These are phyloP conservation scores for Globomyces sp. DNA, from an alignment of 371 early-diverging fungal genomes.

Conservation along the genomic window DNA sequence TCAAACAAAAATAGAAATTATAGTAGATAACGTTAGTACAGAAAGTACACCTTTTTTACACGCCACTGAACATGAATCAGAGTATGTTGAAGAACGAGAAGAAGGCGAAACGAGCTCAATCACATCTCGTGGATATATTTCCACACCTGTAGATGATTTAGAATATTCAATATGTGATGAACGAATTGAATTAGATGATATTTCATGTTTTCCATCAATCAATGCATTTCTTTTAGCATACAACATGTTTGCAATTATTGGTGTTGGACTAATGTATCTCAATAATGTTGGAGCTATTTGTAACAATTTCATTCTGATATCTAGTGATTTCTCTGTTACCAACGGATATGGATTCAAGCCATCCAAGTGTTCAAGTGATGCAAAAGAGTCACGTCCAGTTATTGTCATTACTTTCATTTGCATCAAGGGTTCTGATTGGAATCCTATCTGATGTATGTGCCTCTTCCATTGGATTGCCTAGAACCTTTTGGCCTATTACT, in stretches of 20 bases:
- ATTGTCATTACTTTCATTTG: constrained; percentile 21
- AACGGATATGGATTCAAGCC: neutral
- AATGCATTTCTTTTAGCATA: constrained; percentile 20
- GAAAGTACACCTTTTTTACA: constrained; percentile 4
- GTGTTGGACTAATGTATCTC: constrained; percentile 26
- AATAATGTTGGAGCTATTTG: constrained; percentile 29
- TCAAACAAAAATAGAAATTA: neutral
- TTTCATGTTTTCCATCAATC: constrained; percentile 8
- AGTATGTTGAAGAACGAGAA: neutral
- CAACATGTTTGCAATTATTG: constrained; percentile 19
- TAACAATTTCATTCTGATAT: neutral
- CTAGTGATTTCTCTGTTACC: constrained; percentile 21
- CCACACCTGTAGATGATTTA: constrained; percentile 5
- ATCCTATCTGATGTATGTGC: constrained; percentile 15
- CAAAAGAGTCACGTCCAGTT: constrained; percentile 29
- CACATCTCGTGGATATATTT: neutral
- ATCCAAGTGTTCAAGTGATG: constrained; percentile 20
- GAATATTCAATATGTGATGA: neutral
- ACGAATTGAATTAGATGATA: constrained; percentile 18
- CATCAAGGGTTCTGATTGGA: constrained; percentile 17
- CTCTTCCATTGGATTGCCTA: neutral
- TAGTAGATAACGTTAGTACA: neutral
- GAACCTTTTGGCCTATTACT: constrained; percentile 20
- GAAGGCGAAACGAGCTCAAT: neutral
- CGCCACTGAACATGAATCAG: constrained; percentile 2